phyloP scores from a whole-genome alignment of 352 stramenopile genomes.

The Phytopythium ostracodes region DNA sequence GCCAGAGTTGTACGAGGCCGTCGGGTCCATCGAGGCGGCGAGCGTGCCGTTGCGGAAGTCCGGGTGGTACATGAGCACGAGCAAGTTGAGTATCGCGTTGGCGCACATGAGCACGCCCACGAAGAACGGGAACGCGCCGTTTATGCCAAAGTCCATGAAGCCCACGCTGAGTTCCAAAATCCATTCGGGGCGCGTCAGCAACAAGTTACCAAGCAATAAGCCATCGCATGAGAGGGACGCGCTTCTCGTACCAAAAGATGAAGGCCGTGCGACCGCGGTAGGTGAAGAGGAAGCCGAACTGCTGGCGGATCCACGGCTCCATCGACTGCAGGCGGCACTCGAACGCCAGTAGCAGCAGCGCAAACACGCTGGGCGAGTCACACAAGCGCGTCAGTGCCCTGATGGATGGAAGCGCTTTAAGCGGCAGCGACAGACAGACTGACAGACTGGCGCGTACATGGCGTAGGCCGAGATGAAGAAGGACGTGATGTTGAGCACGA shows the following conservation, averaged over 20 bases:
- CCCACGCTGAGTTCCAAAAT: slow-evolving; percentile 35
- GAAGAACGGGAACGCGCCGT: slow-evolving; percentile 59
- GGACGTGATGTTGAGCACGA: slow-evolving; percentile 81
- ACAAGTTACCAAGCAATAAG: not conserved
- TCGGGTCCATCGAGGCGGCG: slow-evolving; percentile 74
- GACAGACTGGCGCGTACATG: slow-evolving; percentile 77
- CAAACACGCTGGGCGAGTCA: slow-evolving; percentile 56
- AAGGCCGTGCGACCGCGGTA: slow-evolving; percentile 80
- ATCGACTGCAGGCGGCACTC: slow-evolving; percentile 87
- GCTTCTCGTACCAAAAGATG: slow-evolving; percentile 60
- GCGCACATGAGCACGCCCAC: slow-evolving; percentile 76
- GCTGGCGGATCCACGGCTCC: slow-evolving; percentile 79
- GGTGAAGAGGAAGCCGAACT: slow-evolving; percentile 89
- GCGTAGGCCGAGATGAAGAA: slow-evolving; percentile 86
- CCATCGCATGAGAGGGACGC: not conserved
- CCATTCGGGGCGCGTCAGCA: not conserved
- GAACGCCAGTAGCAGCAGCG: slow-evolving; percentile 76
- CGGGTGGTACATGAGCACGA: slow-evolving; percentile 84
- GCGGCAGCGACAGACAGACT: no score
- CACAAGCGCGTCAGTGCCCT: not conserved
- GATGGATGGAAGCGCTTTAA: not conserved
- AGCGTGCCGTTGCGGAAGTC: slow-evolving; percentile 78
- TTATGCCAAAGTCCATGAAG: slow-evolving; percentile 89
- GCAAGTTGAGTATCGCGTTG: slow-evolving; percentile 68
- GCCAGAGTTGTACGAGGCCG: slow-evolving; percentile 54